Percentiles rank a stretch among this genome's conserved stretches.
Evolutionary conservation across 345 rosid genomes (phyloP).

Genomic region (Corymbia maculata): DNA sequence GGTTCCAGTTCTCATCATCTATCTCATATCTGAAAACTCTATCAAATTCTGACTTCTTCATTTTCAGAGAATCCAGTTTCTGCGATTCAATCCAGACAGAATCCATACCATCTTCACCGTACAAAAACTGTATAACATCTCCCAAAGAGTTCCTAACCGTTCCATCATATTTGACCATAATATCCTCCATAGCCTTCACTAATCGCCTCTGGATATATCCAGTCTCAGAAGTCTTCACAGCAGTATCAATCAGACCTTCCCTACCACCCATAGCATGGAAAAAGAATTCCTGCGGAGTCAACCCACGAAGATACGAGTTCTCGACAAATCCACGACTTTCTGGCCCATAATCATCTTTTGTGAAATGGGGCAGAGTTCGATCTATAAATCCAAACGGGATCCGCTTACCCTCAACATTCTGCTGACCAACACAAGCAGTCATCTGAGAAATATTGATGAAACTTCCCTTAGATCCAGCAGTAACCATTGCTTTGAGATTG

Average conservation of each 20-base stretch:
- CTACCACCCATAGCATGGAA: conserved; percentile 99
- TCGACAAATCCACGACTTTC: conserved; percentile 99
- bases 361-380: conserved; percentile 93
- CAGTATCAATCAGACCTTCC: conserved; percentile 99
- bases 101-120: conserved; percentile 99
- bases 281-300: conserved; percentile 99
- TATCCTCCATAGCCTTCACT: conserved; percentile 99
- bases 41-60: conserved; percentile 71
- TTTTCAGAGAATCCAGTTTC: conserved; percentile 85
- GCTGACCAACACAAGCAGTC: conserved; percentile 99
- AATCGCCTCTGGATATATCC: conserved; percentile 98
- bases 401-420: conserved; percentile 98
- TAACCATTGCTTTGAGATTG: conserved; percentile 98
- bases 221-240: conserved; percentile 98
- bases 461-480: conserved; percentile 99
- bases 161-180: conserved; percentile 98
- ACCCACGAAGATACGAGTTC: conserved; percentile 92
- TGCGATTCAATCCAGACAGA: conserved; percentile 96
- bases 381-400: conserved; percentile 88
- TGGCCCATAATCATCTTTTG: conserved; percentile 93
- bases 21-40: conserved; percentile 78
- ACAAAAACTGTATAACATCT: conserved; percentile 95
- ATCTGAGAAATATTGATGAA: conserved; percentile 96
- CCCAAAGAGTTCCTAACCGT: conserved; percentile 96
- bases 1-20: conserved; percentile 84